These are phyloP conservation scores for Desmodesmus armatus DNA, from an alignment of 139 green algal genomes.

Conservation along the genomic window DNA sequence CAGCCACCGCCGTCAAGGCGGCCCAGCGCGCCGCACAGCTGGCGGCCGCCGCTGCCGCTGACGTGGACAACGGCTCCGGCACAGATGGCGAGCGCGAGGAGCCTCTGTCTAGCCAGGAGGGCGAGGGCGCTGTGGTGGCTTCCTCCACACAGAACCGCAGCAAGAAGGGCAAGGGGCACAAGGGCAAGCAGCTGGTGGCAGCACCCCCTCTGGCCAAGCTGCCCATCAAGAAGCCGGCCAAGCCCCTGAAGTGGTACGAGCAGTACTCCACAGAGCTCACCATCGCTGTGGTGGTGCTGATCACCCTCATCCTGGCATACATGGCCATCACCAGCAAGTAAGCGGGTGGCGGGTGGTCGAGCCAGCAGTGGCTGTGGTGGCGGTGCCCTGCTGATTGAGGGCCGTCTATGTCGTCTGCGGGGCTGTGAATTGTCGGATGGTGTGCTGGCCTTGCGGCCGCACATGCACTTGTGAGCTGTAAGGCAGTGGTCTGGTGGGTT, in stretches of 20 bases:
- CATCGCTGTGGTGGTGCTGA: not conserved
- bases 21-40: not conserved
- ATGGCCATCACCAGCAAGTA: slow-evolving; percentile 31
- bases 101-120: not conserved
- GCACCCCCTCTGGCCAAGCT: not conserved
- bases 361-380: not conserved
- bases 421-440: too few species aligned
- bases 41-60: not conserved
- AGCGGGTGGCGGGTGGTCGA: not conserved
- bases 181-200: slow-evolving; percentile 11
- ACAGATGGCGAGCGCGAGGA: slow-evolving; percentile 12
- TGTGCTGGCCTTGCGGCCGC: not conserved
- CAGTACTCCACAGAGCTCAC: slow-evolving; percentile 29
- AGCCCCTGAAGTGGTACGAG: slow-evolving; percentile 26
- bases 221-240: slow-evolving; percentile 14
- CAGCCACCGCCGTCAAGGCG: not conserved
- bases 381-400: not conserved
- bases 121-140: not conserved
- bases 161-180: slow-evolving; percentile 11
- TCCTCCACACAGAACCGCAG: not conserved
- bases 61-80: slow-evolving; percentile 14
- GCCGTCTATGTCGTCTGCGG: not conserved
- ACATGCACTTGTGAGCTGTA: not conserved
- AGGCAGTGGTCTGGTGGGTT: too few species aligned
- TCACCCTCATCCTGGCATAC: slow-evolving; percentile 16